Percentiles rank a stretch among this genome's conserved stretches.
These are phyloP conservation scores for Triangularia verruculosa DNA, from an alignment of 2,329 filamentous ascomycete species.

Conservation along the genomic window DNA sequence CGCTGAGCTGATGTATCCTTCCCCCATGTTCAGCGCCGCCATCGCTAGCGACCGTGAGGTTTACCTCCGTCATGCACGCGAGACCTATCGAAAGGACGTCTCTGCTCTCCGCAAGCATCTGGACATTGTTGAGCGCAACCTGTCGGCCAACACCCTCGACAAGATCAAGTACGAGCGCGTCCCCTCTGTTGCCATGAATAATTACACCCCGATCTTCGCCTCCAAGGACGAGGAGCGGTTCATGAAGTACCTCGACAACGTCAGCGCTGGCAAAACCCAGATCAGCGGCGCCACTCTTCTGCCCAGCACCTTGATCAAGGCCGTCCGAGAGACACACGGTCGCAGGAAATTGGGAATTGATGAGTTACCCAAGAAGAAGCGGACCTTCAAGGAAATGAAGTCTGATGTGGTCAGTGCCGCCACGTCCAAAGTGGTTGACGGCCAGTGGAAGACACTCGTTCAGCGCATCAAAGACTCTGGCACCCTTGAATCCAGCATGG, in stretches of 20 bases:
- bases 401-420: conserved; percentile 27
- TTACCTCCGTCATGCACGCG: conserved; percentile 53
- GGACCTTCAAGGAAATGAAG: background rate
- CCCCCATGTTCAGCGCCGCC: conserved; percentile 31
- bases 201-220: conserved; percentile 48
- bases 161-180: conserved; percentile 57
- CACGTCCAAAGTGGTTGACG: conserved; percentile 40
- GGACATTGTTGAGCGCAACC: conserved; percentile 51
- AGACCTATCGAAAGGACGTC: conserved; percentile 50
- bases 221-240: conserved; percentile 51
- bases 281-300: conserved; percentile 57
- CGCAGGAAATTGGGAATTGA: too few species aligned
- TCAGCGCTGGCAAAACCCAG: conserved; percentile 44
- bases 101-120: conserved; percentile 53
- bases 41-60: conserved; percentile 39
- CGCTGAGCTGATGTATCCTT: conserved; percentile 50
- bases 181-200: conserved; percentile 56
- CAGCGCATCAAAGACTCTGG: conserved; percentile 55
- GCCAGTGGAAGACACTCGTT: conserved; percentile 58
- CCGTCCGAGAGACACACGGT: background rate
- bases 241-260: conserved; percentile 46
- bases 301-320: conserved; percentile 47
- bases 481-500: conserved; percentile 50
- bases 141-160: conserved; percentile 44
- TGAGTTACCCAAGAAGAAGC: background rate